Conservation (phyloP, 768 basidiomycete species). For the Rhizopogon vinicolor region DNA sequence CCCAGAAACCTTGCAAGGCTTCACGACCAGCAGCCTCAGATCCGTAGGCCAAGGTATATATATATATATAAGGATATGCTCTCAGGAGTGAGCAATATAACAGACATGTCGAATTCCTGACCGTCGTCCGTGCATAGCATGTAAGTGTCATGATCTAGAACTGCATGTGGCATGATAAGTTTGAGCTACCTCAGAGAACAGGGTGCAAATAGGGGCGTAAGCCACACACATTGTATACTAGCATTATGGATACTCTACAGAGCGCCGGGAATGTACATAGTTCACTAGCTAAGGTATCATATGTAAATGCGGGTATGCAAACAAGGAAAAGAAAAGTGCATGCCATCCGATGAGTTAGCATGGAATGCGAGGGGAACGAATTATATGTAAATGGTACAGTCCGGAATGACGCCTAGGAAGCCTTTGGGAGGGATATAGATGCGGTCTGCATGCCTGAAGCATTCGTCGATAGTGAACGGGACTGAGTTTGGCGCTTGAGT, state of each 20-base stretch:
- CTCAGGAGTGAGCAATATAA: too few species aligned
- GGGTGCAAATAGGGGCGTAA: too few species aligned
- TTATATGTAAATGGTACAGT: background rate
- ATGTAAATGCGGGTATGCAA: slow-evolving; percentile 2
- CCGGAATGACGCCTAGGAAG: background rate
- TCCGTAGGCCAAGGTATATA: too few species aligned
- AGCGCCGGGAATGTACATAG: background rate
- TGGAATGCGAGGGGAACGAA: background rate
- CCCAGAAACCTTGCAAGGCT: too few species aligned
- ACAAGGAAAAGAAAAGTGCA: slow-evolving; percentile 4
- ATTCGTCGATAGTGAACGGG: slow-evolving; percentile 22
- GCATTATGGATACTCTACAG: slow-evolving; percentile 1
- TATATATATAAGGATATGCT: too few species aligned
- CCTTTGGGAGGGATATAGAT: slow-evolving; percentile 25
- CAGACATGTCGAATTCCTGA: too few species aligned
- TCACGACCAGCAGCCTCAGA: too few species aligned
- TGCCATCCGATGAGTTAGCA: background rate
- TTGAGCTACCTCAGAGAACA: too few species aligned
- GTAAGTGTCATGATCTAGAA: too few species aligned
- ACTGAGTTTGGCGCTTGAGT: slow-evolving; percentile 53
- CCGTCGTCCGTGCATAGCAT: too few species aligned
- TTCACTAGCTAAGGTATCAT: slow-evolving; percentile 7
- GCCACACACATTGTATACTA: background rate
- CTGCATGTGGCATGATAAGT: too few species aligned
- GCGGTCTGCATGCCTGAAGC: slow-evolving; percentile 21